Conservation (phyloP, 192 early-diverging fungal genomes). For the Coemansia sp. region DNA sequence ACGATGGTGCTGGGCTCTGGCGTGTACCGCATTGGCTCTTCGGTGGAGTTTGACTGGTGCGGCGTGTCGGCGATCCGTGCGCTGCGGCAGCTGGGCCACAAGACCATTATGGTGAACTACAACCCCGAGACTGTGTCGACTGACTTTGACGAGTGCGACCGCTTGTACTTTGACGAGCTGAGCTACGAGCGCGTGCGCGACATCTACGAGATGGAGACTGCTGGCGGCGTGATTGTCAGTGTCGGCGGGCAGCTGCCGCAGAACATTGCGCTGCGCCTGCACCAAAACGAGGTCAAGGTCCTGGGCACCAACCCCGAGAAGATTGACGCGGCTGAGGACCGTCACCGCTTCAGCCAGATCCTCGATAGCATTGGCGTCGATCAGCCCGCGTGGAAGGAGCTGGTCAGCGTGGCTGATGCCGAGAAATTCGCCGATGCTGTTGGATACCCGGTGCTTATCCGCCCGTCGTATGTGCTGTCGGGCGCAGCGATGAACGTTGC, state of each 20-base stretch:
- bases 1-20: conserved; percentile 96
- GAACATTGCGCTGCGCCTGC: conserved; percentile 89
- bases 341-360: conserved; percentile 91
- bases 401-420: conserved; percentile 80
- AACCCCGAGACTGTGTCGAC: conserved; percentile 99
- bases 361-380: conserved; percentile 92
- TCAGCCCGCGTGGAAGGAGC: conserved; percentile 96
- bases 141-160: conserved; percentile 97
- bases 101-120: conserved; percentile 98
- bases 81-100: conserved; percentile 74
- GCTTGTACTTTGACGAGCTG: conserved; percentile 98
- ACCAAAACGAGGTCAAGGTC: conserved; percentile 74
- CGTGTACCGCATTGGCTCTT: conserved; percentile 95
- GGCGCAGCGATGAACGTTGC: conserved; percentile 98
- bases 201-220: conserved; percentile 86
- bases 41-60: conserved; percentile 98
- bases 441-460: conserved; percentile 90
- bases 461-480: conserved; percentile 95
- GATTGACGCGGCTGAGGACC: conserved; percentile 93
- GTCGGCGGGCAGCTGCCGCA: conserved; percentile 96
- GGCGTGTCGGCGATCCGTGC: conserved; percentile 78
- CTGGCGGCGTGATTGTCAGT: conserved; percentile 83
- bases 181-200: conserved; percentile 93
- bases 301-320: conserved; percentile 87
- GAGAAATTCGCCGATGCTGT: conserved; percentile 80